Percentiles rank a stretch among this genome's conserved stretches.
phyloP scores from a whole-genome alignment of 805 yeast species.

The Cephaloascus albidus region DNA sequence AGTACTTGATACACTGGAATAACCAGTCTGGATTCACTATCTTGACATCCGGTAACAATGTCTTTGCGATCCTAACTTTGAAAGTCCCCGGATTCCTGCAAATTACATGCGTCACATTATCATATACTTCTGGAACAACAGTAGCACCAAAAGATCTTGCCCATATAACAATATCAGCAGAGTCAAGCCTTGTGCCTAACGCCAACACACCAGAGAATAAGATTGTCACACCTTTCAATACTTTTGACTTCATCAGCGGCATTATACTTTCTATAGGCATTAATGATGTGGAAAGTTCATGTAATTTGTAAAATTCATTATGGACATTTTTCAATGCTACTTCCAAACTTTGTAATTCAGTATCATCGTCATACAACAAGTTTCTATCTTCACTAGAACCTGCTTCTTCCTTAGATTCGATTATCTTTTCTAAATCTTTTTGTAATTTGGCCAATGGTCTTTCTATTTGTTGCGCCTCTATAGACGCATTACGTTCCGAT shows the following conservation, averaged over 20 bases:
- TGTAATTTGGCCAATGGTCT: constrained; percentile 82
- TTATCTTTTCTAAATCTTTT: constrained; percentile 51
- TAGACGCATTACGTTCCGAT: constrained; percentile 53
- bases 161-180: constrained; percentile 89
- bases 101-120: constrained; percentile 79
- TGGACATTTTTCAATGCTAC: constrained; percentile 60
- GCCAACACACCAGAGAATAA: constrained; percentile 89
- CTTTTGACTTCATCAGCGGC: constrained; percentile 62
- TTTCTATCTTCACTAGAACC: constrained; percentile 19
- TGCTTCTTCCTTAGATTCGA: constrained; percentile 18
- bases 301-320: constrained; percentile 47
- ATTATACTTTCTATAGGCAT: constrained; percentile 60
- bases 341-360: constrained; percentile 58
- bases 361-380: constrained; percentile 70
- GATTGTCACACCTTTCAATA: constrained; percentile 59
- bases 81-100: constrained; percentile 74
- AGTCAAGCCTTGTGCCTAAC: constrained; percentile 58
- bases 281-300: constrained; percentile 4
- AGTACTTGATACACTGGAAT: constrained; percentile 71
- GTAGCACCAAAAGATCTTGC: constrained; percentile 85
- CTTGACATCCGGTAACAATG: constrained; percentile 49
- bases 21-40: constrained; percentile 93
- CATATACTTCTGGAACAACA: constrained; percentile 62
- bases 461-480: constrained; percentile 74
- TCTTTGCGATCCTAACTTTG: constrained; percentile 74